phyloP scores from a whole-genome alignment of 345 rosid species.

The Cardamine occulta region DNA sequence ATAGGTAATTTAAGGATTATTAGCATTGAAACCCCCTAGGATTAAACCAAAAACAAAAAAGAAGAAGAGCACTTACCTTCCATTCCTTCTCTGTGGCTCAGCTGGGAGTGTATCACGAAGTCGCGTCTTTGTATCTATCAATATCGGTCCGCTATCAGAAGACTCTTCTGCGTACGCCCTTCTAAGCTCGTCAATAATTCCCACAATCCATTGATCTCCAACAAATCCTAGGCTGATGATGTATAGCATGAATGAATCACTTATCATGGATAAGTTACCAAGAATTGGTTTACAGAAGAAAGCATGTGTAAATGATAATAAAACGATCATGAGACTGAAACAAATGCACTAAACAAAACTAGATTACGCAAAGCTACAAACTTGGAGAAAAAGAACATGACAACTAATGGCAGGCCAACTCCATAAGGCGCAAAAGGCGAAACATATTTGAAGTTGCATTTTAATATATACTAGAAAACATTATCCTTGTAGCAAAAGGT shows the following conservation, averaged over 20 bases:
- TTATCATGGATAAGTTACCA: background rate
- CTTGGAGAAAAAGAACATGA: slow-evolving; percentile 1
- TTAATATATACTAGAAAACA: background rate
- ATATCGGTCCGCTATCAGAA: slow-evolving; percentile 48
- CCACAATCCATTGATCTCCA: slow-evolving; percentile 70
- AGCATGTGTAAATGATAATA: background rate
- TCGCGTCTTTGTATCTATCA: slow-evolving; percentile 81
- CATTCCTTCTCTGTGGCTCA: slow-evolving; percentile 81
- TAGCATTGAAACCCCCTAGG: background rate
- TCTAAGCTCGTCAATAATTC: slow-evolving; percentile 74
- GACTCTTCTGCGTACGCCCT: slow-evolving; percentile 49
- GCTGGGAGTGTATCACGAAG: slow-evolving; percentile 60
- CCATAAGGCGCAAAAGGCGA: background rate
- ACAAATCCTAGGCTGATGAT: slow-evolving; percentile 63
- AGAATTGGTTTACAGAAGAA: background rate
- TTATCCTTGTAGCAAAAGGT: background rate
- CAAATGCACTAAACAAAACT: background rate
- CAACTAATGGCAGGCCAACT: background rate
- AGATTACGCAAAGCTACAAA: background rate
- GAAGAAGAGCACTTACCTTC: slow-evolving; percentile 53
- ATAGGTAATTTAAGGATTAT: background rate
- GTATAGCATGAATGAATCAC: slow-evolving; percentile 5
- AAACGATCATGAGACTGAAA: background rate
- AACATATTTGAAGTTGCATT: background rate
- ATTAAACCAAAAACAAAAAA: background rate